Evolutionary conservation across 352 stramenopile genomes (phyloP), one percentile per base, ranked within the genome.

Genomic region (Globisporangium echinulatum): DNA sequence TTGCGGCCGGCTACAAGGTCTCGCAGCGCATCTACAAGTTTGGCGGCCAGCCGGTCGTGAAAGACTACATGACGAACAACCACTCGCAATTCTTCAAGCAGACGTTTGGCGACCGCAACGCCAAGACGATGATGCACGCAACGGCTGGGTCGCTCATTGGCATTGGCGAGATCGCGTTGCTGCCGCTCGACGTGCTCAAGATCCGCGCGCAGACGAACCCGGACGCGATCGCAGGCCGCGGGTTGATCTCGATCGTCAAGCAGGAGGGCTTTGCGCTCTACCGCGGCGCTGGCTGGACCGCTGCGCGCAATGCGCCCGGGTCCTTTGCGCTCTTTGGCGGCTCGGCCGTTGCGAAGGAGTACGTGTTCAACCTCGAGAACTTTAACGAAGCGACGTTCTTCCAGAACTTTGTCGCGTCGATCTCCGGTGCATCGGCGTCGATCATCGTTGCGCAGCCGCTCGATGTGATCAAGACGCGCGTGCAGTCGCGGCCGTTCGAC

Each of bases 1-100:
- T 98, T 65, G 94, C 91, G 17, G 93, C 92, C 19, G 94, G 85
- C 51, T 98, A 98, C 87, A 98, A 98, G 79, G 84, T 98, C 66
- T 91, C 96, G 50, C 93, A 98, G 76, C 89, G 94, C 56, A 94
- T 98, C 56, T 98, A 98, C 82, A 98, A 98, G 74, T 98, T 98
- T 71, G 93, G 93, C 57, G 94, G 94, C 38, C 94, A 98, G 77
- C 91, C 90, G 13, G 84, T 97, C 50, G 90, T 97, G 51, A 89
- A 94, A 61, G 93, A 98, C 69, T 94, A 88, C 69, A 96, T 98
- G 75, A 92, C 74, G 17, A 92, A 82, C 64, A 75, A 92, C 68
- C 87, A 97, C 75, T 75, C 80, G 15, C 64, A 84, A n/a, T 82
- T 80, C 52, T 97, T 98, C 73, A 78, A 95, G 65, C 69, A 79